Evolutionary conservation across 2,329 filamentous ascomycete genomes (phyloP), one percentile per base, ranked within the genome.

Genomic region (Trichoderma simmonsii): DNA sequence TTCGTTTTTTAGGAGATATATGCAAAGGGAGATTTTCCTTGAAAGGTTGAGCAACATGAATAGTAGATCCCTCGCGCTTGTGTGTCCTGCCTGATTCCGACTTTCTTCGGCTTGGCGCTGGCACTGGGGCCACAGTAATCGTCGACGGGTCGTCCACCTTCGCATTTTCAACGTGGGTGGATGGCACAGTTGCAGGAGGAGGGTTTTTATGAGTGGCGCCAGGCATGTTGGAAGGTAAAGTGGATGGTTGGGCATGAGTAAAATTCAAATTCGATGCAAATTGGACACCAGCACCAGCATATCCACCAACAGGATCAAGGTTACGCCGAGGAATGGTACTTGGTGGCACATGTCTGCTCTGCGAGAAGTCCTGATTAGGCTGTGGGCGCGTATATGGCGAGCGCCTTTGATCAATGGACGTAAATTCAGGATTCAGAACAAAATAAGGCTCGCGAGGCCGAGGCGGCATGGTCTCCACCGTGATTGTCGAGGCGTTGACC

Each of bases 361-460:
- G 34, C 15, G 26, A 30, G n/a, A 43, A 11, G 36, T 24, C 57
- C 6, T n/a, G 39, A 43, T 24, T 26, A 34, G 32, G 28, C n/a
- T 18, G 43, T 36, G 32, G 66, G 11, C 57, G 66, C 7, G 21
- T 6, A 62, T 14, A 39, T 62, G 28, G 57, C 5, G 66, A 9
- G 36, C 8, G 18, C 12, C 7, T 28, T 34, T 43, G 21, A 24
- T 62, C 39, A 18, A 59, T 30, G 32, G 48, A 56, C 18, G 28
- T n/a, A 15, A 36, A 21, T 18, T 48, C 39, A 36, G 63, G 26
- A 39, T 60, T 26, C 26, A 70, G 57, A 21, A 43, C 66, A 18
- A 70, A 62, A 28, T 70, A 70, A 34, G 66, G 66, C 39, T 70
- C 66, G 21, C 34, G 66, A 28, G 57, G 56, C 48, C 60, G 30